Evolutionary conservation across 2,329 filamentous ascomycete genomes (phyloP).

Genomic region (Fusarium incarnatum): DNA sequence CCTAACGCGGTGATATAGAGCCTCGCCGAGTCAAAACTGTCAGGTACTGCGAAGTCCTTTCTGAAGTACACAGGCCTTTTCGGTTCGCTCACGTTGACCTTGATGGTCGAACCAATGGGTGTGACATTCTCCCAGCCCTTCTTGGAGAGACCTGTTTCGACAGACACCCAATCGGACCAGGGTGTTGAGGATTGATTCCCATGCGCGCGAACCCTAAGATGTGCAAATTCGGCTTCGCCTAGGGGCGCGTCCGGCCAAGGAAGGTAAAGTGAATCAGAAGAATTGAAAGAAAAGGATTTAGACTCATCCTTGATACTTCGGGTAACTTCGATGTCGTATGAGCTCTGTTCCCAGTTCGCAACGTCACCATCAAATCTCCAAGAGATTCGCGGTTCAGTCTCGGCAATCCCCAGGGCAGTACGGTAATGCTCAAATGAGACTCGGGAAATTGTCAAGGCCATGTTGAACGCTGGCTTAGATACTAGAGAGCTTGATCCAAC

Average conservation of each 20-base stretch:
- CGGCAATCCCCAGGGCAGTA: slow-evolving; percentile 57
- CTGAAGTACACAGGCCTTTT: slow-evolving; percentile 40
- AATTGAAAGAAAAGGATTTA: slow-evolving; percentile 46
- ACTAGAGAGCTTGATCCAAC: no score
- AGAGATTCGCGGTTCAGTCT: slow-evolving; percentile 58
- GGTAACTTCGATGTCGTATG: slow-evolving; percentile 57
- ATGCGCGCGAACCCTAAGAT: slow-evolving; percentile 51
- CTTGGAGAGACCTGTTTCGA: not conserved
- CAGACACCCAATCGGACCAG: not conserved
- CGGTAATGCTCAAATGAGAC: slow-evolving; percentile 54
- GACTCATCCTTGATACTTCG: slow-evolving; percentile 22
- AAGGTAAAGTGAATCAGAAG: slow-evolving; percentile 55
- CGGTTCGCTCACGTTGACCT: not conserved
- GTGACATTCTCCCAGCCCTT: not conserved
- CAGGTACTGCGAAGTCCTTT: slow-evolving; percentile 48
- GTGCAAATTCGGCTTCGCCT: slow-evolving; percentile 47
- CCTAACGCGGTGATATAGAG: slow-evolving; percentile 61
- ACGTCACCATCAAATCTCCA: slow-evolving; percentile 58
- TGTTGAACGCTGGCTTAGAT: not conserved
- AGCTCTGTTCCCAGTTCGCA: slow-evolving; percentile 56
- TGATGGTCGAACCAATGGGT: not conserved
- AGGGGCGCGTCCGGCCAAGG: slow-evolving; percentile 57
- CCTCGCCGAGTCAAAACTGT: slow-evolving; percentile 50
- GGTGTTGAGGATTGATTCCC: not conserved
- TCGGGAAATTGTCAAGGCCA: not conserved